Conservation (phyloP, 345 rosid genomes). For the Brassica nigra region DNA sequence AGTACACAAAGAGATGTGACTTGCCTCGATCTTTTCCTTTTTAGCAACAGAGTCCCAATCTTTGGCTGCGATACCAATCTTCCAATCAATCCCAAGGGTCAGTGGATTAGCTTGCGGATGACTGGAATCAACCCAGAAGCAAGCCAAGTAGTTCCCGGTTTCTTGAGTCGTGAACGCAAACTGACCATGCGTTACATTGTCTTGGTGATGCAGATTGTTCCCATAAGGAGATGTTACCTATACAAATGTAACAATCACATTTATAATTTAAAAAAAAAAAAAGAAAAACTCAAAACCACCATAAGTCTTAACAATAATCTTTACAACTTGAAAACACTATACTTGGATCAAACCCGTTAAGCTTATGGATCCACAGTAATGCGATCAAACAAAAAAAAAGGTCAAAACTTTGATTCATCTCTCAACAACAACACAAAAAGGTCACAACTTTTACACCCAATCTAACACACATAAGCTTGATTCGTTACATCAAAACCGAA, state of each 20-base stretch:
- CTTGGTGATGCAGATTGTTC: slow-evolving; percentile 64
- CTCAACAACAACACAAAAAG: slow-evolving; percentile 17
- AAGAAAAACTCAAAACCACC: not conserved
- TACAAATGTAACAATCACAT: not conserved
- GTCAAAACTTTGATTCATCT: slow-evolving; percentile 7
- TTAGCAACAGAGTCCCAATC: slow-evolving; percentile 97
- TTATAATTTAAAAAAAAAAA: not conserved
- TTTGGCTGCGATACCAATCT: slow-evolving; percentile 83
- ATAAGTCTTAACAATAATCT: not conserved
- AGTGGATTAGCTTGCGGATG: slow-evolving; percentile 39
- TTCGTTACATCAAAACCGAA: slow-evolving; percentile 5
- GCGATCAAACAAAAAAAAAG: not conserved
- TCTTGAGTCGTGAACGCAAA: slow-evolving; percentile 91
- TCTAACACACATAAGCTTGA: not conserved
- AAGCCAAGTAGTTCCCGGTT: slow-evolving; percentile 78
- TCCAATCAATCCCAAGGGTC: slow-evolving; percentile 85
- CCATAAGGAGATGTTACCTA: slow-evolving; percentile 92
- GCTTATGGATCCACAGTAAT: not conserved
- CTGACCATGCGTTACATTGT: slow-evolving; percentile 78
- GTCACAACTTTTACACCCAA: not conserved
- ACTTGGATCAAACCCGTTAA: not conserved
- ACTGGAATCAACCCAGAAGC: slow-evolving; percentile 63
- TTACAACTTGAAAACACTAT: not conserved
- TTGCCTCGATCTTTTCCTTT: slow-evolving; percentile 89
- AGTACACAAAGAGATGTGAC: slow-evolving; percentile 10